These are phyloP conservation scores for Candida pseudoviswanathii DNA, from an alignment of 1,139 yeast species.

Conservation along the genomic window DNA sequence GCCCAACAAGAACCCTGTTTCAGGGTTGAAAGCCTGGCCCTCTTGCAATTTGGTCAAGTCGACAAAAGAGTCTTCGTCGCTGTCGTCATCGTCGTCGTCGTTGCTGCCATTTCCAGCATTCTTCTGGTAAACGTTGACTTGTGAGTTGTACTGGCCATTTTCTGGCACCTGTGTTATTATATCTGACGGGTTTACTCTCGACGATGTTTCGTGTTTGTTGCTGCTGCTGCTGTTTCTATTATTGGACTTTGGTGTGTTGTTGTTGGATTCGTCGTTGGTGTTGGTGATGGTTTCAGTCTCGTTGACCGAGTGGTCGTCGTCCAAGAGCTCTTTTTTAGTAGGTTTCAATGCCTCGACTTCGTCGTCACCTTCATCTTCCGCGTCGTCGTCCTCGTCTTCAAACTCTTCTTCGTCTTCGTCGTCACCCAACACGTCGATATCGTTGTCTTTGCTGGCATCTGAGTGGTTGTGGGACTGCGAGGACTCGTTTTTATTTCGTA, in stretches of 20 bases:
- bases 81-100: conserved; percentile 19
- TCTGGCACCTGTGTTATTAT: conserved; percentile 15
- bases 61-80: conserved; percentile 35
- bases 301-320: conserved; percentile 44
- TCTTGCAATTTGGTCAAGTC: conserved; percentile 64
- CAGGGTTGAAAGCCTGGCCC: conserved; percentile 62
- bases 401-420: conserved; percentile 2
- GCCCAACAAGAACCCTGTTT: conserved; percentile 67
- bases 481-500: conserved; percentile 1
- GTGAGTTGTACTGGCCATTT: conserved; percentile 9
- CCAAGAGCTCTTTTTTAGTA: conserved; percentile 33
- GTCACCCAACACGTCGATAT: conserved; percentile 1
- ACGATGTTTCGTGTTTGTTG: neutral
- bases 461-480: conserved; percentile 8
- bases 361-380: neutral
- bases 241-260: conserved; percentile 13
- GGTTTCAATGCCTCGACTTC: conserved; percentile 8
- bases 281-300: conserved; percentile 50
- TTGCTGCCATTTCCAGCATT: conserved; percentile 19
- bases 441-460: conserved; percentile 3
- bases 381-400: conserved; percentile 1
- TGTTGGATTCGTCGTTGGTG: conserved; percentile 36
- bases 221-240: conserved; percentile 2
- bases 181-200: conserved; percentile 8
- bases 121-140: conserved; percentile 22